Evolutionary conservation across 352 stramenopile species (phyloP).

Genomic region (Globisporangium radiosum): DNA sequence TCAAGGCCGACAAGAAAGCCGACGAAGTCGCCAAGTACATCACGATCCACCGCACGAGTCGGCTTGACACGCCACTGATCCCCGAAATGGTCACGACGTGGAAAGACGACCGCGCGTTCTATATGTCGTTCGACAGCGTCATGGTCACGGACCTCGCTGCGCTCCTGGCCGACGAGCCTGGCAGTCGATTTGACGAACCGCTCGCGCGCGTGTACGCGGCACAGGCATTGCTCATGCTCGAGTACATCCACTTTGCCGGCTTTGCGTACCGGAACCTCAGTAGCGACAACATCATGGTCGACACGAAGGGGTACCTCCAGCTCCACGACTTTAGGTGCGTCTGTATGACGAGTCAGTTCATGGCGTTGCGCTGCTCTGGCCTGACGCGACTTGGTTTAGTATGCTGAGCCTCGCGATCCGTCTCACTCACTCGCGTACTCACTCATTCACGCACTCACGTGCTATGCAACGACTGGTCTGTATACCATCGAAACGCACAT

Average conservation of each 20-base stretch:
- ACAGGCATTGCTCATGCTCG: constrained; percentile 74
- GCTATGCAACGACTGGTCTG: too few relatives aligned
- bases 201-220: constrained; percentile 55
- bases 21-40: constrained; percentile 72
- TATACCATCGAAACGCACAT: too few relatives aligned
- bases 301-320: constrained; percentile 75
- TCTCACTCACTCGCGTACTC: neutral
- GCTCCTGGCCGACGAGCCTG: constrained; percentile 53
- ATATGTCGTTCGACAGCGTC: constrained; percentile 65
- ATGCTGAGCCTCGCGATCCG: too few relatives aligned
- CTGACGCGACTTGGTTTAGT: too few relatives aligned
- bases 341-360: neutral
- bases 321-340: constrained; percentile 75
- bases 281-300: constrained; percentile 80
- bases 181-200: constrained; percentile 45
- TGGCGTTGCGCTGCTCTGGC: too few relatives aligned
- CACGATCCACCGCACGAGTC: constrained; percentile 57
- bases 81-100: constrained; percentile 69
- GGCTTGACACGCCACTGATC: constrained; percentile 59
- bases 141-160: constrained; percentile 65
- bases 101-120: constrained; percentile 77
- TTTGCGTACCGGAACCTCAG: constrained; percentile 83
- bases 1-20: constrained; percentile 57
- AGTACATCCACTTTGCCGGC: constrained; percentile 75
- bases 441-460: neutral